Percentiles rank a stretch among this genome's conserved stretches.
These are phyloP conservation scores for Debaryomyces prosopidis DNA, from an alignment of 805 yeast genomes.

Conservation along the genomic window DNA sequence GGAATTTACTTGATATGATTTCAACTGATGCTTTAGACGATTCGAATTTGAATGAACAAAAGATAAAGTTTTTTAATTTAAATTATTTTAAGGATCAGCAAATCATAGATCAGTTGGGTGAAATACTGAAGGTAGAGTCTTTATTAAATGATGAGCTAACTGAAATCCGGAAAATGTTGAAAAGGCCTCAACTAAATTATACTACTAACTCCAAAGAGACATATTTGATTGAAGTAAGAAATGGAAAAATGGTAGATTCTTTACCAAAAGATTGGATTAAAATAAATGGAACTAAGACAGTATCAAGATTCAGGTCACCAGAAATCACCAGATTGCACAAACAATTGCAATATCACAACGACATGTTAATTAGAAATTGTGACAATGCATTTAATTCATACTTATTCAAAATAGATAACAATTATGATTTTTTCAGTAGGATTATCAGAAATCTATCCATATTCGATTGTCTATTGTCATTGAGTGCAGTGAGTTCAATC, in stretches of 20 bases:
- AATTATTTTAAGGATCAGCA: conserved; percentile 34
- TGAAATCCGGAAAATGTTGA: conserved; percentile 44
- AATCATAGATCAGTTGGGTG: conserved; percentile 35
- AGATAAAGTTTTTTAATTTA: conserved; percentile 43
- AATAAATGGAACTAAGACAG: conserved; percentile 64
- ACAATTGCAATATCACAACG: conserved; percentile 60
- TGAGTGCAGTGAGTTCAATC: conserved; percentile 57
- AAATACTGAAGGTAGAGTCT: conserved; percentile 45
- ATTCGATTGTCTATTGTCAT: conserved; percentile 67
- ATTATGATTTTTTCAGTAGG: conserved; percentile 34
- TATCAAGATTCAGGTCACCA: conserved; percentile 75
- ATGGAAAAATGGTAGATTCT: conserved; percentile 48
- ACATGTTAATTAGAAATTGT: conserved; percentile 45
- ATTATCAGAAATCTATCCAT: conserved; percentile 50
- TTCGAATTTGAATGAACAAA: conserved; percentile 41
- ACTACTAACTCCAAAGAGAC: conserved; percentile 63
- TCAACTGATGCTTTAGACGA: conserved; percentile 53
- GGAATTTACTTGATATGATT: conserved; percentile 48
- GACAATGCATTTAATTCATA: conserved; percentile 48
- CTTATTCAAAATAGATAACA: conserved; percentile 32
- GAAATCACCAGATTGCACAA: conserved; percentile 50
- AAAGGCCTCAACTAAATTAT: conserved; percentile 58
- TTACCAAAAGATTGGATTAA: conserved; percentile 80
- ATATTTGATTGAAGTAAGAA: conserved; percentile 74
- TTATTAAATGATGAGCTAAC: conserved; percentile 55